These are phyloP conservation scores for Auriscalpium orientale DNA, from an alignment of 768 basidiomycete species.

Conservation along the genomic window DNA sequence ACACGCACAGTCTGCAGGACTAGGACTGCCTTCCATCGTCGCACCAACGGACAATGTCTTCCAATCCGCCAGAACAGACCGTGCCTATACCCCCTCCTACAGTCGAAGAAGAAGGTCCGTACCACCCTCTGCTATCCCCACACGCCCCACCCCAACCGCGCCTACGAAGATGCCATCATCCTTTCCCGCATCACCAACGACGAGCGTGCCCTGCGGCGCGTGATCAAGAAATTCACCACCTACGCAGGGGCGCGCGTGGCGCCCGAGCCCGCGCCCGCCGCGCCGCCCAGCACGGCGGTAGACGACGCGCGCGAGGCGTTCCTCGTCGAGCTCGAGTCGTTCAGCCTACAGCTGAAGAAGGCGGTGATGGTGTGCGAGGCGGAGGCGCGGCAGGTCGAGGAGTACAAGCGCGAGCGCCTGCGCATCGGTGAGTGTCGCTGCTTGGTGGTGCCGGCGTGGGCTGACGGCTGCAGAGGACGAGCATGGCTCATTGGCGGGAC, in stretches of 20 bases:
- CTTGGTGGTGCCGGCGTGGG: no score
- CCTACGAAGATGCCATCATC: conserved; percentile 63
- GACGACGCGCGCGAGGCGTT: conserved; percentile 78
- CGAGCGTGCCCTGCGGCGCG: conserved; percentile 67
- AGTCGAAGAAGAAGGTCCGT: conserved; percentile 56
- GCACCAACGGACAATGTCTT: background rate
- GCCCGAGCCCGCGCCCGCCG: conserved; percentile 30
- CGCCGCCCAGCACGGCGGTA: conserved; percentile 27
- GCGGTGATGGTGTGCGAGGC: conserved; percentile 80
- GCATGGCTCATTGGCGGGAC: conserved; percentile 53
- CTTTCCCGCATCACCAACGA: conserved; percentile 77
- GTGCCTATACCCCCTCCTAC: conserved; percentile 38
- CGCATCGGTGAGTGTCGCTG: conserved; percentile 51
- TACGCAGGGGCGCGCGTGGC: conserved; percentile 55
- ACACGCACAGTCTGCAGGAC: background rate
- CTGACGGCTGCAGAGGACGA: conserved; percentile 47
- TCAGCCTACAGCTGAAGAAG: conserved; percentile 70
- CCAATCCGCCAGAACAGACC: conserved; percentile 2
- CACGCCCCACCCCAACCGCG: background rate
- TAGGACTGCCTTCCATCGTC: background rate
- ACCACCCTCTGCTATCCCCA: background rate
- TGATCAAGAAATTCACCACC: conserved; percentile 75
- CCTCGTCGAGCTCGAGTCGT: conserved; percentile 68
- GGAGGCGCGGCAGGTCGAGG: conserved; percentile 77
- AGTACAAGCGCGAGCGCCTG: conserved; percentile 67